Percentiles rank a stretch among this genome's conserved stretches.
Evolutionary conservation across 306 rosid genomes (phyloP).

Genomic region (Castanea crenata): DNA sequence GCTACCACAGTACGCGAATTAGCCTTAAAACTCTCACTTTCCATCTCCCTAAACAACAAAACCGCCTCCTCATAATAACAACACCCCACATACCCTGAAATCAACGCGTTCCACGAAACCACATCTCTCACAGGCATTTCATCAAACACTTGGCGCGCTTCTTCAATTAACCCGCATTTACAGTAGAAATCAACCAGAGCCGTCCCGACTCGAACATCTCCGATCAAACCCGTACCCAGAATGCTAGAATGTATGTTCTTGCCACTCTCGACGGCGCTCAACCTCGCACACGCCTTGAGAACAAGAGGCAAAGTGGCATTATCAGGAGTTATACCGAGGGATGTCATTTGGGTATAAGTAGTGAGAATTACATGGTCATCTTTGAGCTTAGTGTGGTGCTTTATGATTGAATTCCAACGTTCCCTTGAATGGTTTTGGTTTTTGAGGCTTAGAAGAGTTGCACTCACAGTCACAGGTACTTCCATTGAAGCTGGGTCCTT

Average conservation of each 20-base stretch:
- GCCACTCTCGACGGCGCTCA: constrained; percentile 33
- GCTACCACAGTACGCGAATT: constrained; percentile 44
- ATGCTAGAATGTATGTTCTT: constrained; percentile 31
- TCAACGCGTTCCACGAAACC: constrained; percentile 46
- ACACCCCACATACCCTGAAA: constrained; percentile 40
- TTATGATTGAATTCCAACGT: constrained; percentile 37
- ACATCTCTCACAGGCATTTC: constrained; percentile 41
- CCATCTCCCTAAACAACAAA: constrained; percentile 35
- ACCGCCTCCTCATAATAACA: constrained; percentile 27
- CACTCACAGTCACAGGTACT: neutral
- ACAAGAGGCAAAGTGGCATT: constrained; percentile 40
- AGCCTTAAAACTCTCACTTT: constrained; percentile 31
- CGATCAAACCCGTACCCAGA: constrained; percentile 13
- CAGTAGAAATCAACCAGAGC: constrained; percentile 47
- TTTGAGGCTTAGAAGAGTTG: constrained; percentile 8
- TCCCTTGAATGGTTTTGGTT: neutral
- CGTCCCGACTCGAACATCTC: constrained; percentile 41
- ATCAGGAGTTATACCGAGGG: constrained; percentile 29
- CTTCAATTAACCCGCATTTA: constrained; percentile 34
- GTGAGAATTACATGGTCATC: constrained; percentile 46
- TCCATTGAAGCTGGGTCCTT: constrained; percentile 5
- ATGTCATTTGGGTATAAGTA: constrained; percentile 44
- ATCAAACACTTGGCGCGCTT: constrained; percentile 37
- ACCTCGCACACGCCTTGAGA: constrained; percentile 43
- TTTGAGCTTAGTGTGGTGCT: constrained; percentile 36